These are phyloP conservation scores for Naganishia albida DNA, from an alignment of 1,284 basidiomycete genomes.

Conservation along the genomic window DNA sequence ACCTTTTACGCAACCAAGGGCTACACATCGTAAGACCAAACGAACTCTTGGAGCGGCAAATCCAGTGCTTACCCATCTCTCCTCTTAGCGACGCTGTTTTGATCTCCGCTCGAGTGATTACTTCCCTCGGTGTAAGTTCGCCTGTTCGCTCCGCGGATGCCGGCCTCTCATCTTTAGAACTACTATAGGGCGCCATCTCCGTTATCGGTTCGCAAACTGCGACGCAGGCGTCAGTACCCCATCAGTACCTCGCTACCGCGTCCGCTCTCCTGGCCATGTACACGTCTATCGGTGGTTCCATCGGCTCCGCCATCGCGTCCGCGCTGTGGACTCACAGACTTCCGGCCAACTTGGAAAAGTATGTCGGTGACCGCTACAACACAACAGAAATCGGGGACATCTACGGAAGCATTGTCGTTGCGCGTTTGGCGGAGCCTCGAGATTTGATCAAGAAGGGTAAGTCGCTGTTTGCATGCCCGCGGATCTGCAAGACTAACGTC, in stretches of 20 bases:
- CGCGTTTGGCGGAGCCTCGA: slow-evolving; percentile 41
- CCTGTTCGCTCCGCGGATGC: neutral
- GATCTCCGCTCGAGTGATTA: slow-evolving; percentile 43
- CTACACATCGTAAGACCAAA: slow-evolving; percentile 15
- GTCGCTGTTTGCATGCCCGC: neutral
- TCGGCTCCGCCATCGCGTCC: slow-evolving; percentile 47
- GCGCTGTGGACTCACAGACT: slow-evolving; percentile 49
- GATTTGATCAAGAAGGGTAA: slow-evolving; percentile 40
- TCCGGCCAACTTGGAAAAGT: slow-evolving; percentile 36
- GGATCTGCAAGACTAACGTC: neutral
- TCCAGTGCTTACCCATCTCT: neutral
- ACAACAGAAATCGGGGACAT: slow-evolving; percentile 43
- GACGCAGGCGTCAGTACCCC: slow-evolving; percentile 51
- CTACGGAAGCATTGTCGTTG: slow-evolving; percentile 42
- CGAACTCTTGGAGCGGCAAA: neutral
- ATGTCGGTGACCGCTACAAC: slow-evolving; percentile 39
- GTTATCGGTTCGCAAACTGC: slow-evolving; percentile 52
- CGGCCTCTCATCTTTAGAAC: neutral
- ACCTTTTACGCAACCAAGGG: slow-evolving; percentile 35
- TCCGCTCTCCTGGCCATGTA: slow-evolving; percentile 52
- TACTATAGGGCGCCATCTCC: slow-evolving; percentile 42
- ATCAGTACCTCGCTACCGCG: slow-evolving; percentile 52
- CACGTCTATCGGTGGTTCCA: slow-evolving; percentile 52
- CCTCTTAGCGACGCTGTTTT: slow-evolving; percentile 33
- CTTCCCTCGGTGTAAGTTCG: slow-evolving; percentile 42